Percentiles rank a stretch among this genome's conserved stretches.
Evolutionary conservation across 495 filamentous ascomycete species (phyloP).

Genomic region (Penicillium goetzii): DNA sequence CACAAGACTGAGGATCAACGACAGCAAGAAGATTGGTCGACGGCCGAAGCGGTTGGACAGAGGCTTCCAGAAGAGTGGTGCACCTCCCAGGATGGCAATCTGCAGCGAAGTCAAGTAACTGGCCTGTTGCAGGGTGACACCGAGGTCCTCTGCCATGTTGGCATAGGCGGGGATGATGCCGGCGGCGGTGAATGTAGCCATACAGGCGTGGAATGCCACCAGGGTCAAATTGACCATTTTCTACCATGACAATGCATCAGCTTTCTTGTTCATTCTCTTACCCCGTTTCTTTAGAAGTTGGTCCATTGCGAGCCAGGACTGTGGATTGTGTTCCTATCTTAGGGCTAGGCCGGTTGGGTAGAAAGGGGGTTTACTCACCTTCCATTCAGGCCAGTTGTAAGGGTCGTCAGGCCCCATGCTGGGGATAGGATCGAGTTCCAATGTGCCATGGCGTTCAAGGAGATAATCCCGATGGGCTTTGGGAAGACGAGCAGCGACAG

Average conservation of each 20-base stretch:
- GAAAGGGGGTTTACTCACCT: slow-evolving; percentile 40
- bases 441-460: slow-evolving; percentile 56
- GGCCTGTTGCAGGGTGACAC: slow-evolving; percentile 42
- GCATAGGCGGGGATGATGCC: slow-evolving; percentile 56
- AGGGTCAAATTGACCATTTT: slow-evolving; percentile 58
- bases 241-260: slow-evolving; percentile 34
- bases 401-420: slow-evolving; percentile 55
- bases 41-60: slow-evolving; percentile 60
- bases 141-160: slow-evolving; percentile 47
- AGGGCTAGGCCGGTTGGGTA: neutral
- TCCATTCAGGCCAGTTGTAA: slow-evolving; percentile 61
- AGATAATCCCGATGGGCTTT: slow-evolving; percentile 55
- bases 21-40: slow-evolving; percentile 56
- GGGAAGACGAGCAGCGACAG: slow-evolving; percentile 36
- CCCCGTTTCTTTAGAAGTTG: neutral
- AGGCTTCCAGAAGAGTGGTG: slow-evolving; percentile 59
- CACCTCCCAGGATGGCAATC: slow-evolving; percentile 53
- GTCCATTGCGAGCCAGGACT: neutral
- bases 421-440: slow-evolving; percentile 58
- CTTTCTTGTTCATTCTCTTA: slow-evolving; percentile 8
- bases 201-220: slow-evolving; percentile 58
- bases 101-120: slow-evolving; percentile 57
- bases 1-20: slow-evolving; percentile 46
- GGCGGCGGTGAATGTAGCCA: slow-evolving; percentile 60
- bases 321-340: neutral